These are phyloP conservation scores for Ceratocystis diversiconidia DNA, from an alignment of 2,329 filamentous ascomycete genomes.

Conservation along the genomic window DNA sequence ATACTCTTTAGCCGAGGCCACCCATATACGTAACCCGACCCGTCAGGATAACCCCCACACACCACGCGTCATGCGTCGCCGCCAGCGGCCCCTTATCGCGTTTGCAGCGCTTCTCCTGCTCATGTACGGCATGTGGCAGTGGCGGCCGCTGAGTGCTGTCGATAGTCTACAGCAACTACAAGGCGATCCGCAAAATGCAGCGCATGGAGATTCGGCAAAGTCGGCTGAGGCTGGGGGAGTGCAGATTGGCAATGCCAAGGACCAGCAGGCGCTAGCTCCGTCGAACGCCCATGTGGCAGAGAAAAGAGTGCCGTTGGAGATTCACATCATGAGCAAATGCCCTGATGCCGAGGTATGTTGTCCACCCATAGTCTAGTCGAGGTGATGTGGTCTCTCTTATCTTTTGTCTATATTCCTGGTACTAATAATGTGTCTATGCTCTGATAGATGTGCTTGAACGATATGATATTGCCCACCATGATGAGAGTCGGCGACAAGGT, in stretches of 20 bases:
- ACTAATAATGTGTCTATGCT: background rate
- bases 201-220: constrained; percentile 1
- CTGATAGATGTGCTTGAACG: constrained; percentile 54
- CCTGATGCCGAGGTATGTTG: constrained; percentile 58
- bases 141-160: constrained; percentile 4
- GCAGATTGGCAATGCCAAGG: background rate
- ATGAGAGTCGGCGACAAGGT: constrained; percentile 67
- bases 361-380: background rate
- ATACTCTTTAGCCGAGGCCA: background rate
- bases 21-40: background rate
- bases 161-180: background rate
- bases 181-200: constrained; percentile 5
- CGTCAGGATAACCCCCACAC: background rate
- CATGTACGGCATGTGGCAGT: constrained; percentile 10
- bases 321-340: constrained; percentile 96
- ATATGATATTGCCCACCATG: constrained; percentile 78
- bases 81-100: constrained; percentile 7
- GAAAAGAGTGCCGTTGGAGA: constrained; percentile 60
- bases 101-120: constrained; percentile 1
- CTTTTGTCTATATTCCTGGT: background rate
- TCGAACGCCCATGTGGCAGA: background rate
- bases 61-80: constrained; percentile 7
- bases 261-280: background rate
- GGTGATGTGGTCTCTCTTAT: no score
- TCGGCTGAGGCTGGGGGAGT: background rate